phyloP scores from a whole-genome alignment of 768 basidiomycete genomes.

The Chalciporus sphaerocephalus region DNA sequence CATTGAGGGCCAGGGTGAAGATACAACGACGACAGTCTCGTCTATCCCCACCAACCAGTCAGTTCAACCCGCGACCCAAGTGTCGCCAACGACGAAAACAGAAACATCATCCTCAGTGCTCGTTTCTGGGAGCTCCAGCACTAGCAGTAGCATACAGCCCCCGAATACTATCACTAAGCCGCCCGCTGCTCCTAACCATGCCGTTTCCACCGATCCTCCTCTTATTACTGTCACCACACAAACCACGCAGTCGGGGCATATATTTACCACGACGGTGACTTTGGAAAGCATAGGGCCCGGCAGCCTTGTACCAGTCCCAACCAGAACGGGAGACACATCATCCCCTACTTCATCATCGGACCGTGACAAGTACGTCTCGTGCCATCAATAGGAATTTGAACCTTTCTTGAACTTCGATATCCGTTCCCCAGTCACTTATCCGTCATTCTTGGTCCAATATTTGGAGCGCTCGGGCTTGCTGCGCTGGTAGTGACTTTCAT shows the following conservation, averaged over 20 bases:
- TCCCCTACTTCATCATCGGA: background rate
- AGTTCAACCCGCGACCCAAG: background rate
- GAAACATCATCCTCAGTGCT: background rate
- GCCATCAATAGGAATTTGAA: background rate
- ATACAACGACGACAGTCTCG: background rate
- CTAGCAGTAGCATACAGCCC: background rate
- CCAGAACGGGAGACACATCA: background rate
- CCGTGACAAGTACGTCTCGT: constrained; percentile 9
- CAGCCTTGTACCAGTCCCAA: constrained; percentile 1
- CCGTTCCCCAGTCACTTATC: constrained; percentile 9
- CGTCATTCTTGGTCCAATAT: constrained; percentile 9
- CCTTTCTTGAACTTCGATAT: constrained; percentile 1
- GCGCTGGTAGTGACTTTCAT: constrained; percentile 7
- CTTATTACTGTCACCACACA: background rate
- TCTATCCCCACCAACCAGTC: background rate
- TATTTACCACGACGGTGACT: constrained; percentile 4
- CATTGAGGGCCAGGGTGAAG: background rate
- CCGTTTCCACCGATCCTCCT: background rate
- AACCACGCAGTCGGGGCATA: background rate
- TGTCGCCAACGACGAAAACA: background rate
- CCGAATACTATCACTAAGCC: background rate
- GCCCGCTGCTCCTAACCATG: background rate
- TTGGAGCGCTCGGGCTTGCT: constrained; percentile 7
- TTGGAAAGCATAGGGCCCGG: background rate
- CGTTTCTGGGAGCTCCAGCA: constrained; percentile 2